Conservation (phyloP, 768 basidiomycete species). For the Podaxis pistillaris region DNA sequence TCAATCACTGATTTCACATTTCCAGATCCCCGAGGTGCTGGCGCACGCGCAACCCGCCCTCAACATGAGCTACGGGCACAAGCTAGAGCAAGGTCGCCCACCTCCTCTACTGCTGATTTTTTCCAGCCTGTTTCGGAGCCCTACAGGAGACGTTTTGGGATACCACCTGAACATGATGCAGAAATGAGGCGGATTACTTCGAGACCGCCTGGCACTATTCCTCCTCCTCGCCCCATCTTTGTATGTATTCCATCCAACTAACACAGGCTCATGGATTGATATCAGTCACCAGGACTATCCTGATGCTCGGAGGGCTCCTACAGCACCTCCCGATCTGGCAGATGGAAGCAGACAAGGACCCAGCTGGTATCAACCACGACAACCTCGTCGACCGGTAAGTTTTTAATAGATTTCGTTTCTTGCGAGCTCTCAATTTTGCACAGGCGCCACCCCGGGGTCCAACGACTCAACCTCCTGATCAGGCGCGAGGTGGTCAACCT, state of each 20-base stretch:
- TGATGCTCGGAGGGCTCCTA: neutral
- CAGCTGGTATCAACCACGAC: constrained; percentile 32
- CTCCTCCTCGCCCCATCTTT: neutral
- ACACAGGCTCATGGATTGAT: neutral
- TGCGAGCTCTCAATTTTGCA: neutral
- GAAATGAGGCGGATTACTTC: neutral
- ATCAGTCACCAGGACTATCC: neutral
- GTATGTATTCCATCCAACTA: neutral
- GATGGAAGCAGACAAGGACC: constrained; percentile 2
- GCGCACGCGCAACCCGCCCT: neutral
- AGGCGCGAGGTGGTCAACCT: neutral
- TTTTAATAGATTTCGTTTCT: neutral
- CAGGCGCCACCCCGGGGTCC: neutral
- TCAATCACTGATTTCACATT: constrained; percentile 2
- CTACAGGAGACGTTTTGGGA: neutral
- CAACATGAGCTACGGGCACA: neutral
- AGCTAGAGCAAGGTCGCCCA: neutral
- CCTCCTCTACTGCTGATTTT: neutral
- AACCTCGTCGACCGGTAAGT: neutral
- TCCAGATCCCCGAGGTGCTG: neutral
- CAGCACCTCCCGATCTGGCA: constrained; percentile 28
- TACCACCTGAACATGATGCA: constrained; percentile 8
- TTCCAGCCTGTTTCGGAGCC: neutral
- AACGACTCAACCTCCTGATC: neutral
- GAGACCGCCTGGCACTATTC: neutral